Base-by-base conservation (phyloP, 1,284 basidiomycete species). In the Microbotryum violaceum region DNA sequence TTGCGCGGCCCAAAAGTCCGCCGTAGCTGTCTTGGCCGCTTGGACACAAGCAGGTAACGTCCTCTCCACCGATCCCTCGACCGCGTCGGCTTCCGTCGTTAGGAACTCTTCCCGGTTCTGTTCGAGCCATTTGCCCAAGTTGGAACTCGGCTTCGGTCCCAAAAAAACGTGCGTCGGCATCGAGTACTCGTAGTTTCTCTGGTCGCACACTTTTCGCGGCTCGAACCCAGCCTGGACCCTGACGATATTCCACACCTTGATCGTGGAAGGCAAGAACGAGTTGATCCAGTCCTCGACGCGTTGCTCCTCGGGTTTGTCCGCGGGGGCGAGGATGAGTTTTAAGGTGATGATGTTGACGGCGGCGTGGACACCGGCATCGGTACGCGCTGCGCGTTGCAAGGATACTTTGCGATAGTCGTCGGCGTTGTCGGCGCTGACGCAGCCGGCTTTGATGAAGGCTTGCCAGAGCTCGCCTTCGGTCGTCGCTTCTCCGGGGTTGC, bases 301-400 rank as follows among this genome's bases (percentile, higher is more conserved):
- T 2, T 55, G 57, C 7, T 54, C 61, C 9, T 50, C 54, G n/a
- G 56, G 54, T 52, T 62, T 62, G 23, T 48, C 44, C 6, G 69
- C 47, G 25, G 64, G 69, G 6, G 46, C n/a, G 25, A 85, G 81
- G 71, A 96, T 96, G 79, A 94, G 81, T 76, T 96, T 97, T 75
- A 96, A 81, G 9, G 89, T 90, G 18, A 97, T 72, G 31, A 91
- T 80, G 74, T 99, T 99, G 14, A 93, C 90, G 8, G 92, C 93
- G 6, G 96, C 96, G 73, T 97, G 93, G 6, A 99, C 96, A 21
- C 96, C 96, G 1, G 93, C 89, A 75, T 99, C 96, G 1, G 96
- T 99, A 3, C 96, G 81, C 7, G 96, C 96, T 3, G 94, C 90
- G 46, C 96, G 84, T 50, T 85, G 85, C 16, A 98, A 82, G 54